Conservation (phyloP, 2,329 filamentous ascomycete species). For the Ceratocystis cubensis region DNA sequence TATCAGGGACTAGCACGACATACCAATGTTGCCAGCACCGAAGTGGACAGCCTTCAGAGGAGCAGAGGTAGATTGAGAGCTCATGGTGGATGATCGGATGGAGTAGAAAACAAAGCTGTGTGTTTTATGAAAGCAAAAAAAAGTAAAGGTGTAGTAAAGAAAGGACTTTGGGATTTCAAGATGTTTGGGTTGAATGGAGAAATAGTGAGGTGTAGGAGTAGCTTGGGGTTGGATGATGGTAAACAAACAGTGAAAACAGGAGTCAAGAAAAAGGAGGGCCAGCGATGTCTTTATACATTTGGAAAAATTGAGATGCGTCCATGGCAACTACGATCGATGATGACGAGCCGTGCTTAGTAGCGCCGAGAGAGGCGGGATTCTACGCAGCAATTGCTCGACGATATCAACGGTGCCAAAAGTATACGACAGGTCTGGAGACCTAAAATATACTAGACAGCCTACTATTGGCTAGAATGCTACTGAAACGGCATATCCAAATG, state of each 20-base stretch:
- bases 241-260: neutral
- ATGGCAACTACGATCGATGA: slow-evolving; percentile 14
- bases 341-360: slow-evolving; percentile 14
- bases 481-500: neutral
- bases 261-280: neutral
- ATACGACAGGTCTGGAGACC: neutral
- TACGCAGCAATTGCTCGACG: neutral
- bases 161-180: slow-evolving; percentile 20
- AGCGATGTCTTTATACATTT: slow-evolving; percentile 17
- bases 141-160: neutral
- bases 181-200: slow-evolving; percentile 2
- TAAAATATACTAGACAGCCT: neutral
- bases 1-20: slow-evolving; percentile 22
- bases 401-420: neutral
- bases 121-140: neutral
- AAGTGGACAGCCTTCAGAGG: slow-evolving; percentile 64
- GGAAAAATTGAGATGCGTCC: neutral
- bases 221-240: slow-evolving; percentile 9
- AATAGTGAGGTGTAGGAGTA: neutral
- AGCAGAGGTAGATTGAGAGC: slow-evolving; percentile 28
- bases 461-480: neutral
- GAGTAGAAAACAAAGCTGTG: slow-evolving; percentile 16
- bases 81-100: slow-evolving; percentile 19
- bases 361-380: slow-evolving; percentile 10
- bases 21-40: slow-evolving; percentile 72